Base-by-base conservation (phyloP, 1,139 yeast species). In the Diutina catenulata region DNA sequence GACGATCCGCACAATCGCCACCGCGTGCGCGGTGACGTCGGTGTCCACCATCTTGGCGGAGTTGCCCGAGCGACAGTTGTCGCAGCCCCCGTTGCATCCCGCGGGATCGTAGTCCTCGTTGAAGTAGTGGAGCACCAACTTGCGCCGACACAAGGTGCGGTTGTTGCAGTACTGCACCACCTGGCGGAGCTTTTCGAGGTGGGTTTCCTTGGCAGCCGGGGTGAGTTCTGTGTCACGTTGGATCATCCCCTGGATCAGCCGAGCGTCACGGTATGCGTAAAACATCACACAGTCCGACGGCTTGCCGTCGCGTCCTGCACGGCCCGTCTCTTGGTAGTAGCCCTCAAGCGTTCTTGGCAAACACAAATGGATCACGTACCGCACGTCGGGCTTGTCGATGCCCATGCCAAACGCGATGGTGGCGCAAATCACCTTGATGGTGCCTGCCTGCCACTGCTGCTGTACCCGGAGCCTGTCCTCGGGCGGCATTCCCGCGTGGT, bases 381-480 rank as follows among this genome's bases (percentile, higher is more conserved):
- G 61, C 7, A 91, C 98, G 56, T 91, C 94, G 0, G 96, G 86
- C 54, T 91, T 91, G 60, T 91, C 98, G 42, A 91, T 91, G 39
- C 98, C 98, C 97, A 91, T 91, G 24, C 98, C 98, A 66, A 91
- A 91, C 0, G 97, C 98, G 47, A 91, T 84, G 0, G 98, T 91
- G 0, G 98, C 98, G 60, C 97, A 91, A 9, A 91, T 86, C 1
- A 87, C 78, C 50, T 77, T 82, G 15, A 79, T 59, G 19, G 59
- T 55, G 41, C 82, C 82, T 2, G 62, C 55, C 54, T 93, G 98
- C 99, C 99, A 93, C 36, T 63, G 67, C 21, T 62, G 63, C 55
- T 93, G 98, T 16, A 86, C 75, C 4, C 58, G 50, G 15, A 75
- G 62, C 43, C 97, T 64, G 28, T 80, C 88, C 14, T 80, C 83